Percentiles rank a stretch among this genome's conserved stretches.
These are phyloP conservation scores for Mycocentrospora acerina DNA, from an alignment of 2,329 filamentous ascomycete genomes.

Conservation along the genomic window DNA sequence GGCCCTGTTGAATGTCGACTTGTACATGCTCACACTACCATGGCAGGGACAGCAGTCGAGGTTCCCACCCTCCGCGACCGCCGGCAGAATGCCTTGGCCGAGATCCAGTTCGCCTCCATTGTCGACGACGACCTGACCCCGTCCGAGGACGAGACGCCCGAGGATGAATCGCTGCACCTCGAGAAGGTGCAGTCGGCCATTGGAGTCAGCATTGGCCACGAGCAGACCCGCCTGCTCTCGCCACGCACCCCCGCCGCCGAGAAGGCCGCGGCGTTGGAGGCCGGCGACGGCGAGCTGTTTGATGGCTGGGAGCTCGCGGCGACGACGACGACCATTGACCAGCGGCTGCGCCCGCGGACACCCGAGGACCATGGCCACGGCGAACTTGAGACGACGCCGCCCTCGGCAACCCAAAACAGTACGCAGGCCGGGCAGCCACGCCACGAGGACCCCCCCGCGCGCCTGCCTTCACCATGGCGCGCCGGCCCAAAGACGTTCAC, in stretches of 20 bases:
- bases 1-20: not conserved
- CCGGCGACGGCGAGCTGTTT: conserved; percentile 50
- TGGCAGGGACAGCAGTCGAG: conserved; percentile 19
- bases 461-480: conserved; percentile 51
- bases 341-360: not conserved
- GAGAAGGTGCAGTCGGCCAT: conserved; percentile 51
- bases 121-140: conserved; percentile 45
- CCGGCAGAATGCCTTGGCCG: conserved; percentile 43
- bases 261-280: conserved; percentile 59
- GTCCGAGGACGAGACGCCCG: conserved; percentile 46
- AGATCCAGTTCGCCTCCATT: conserved; percentile 45
- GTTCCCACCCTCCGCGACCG: conserved; percentile 8
- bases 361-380: conserved; percentile 2
- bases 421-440: conserved; percentile 4
- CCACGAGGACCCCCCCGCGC: conserved; percentile 18
- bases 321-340: conserved; percentile 7
- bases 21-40: conserved; percentile 9
- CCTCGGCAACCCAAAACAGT: conserved; percentile 1
- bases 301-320: conserved; percentile 38
- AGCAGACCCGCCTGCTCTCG: conserved; percentile 59
- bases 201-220: conserved; percentile 60
- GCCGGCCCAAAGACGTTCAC: conserved; percentile 40
- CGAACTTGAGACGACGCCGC: conserved; percentile 3
- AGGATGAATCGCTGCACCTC: conserved; percentile 30
- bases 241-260: conserved; percentile 60